Base-by-base conservation (phyloP, 257 asterid genomes). In the Nicotiana noctiflora region DNA sequence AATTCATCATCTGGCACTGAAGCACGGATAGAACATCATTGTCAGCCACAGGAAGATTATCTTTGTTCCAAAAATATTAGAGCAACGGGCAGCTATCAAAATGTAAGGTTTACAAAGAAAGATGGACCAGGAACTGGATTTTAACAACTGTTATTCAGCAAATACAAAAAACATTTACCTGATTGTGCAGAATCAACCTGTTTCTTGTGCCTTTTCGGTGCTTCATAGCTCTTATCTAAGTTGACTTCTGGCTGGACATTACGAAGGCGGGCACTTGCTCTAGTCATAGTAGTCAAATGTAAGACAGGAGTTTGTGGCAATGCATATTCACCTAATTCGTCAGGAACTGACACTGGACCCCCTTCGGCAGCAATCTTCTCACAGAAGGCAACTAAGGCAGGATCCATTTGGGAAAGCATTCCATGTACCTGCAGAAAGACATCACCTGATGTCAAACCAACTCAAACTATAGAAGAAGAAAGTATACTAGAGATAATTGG, bases 371-470 rank as follows among this genome's bases (percentile, higher is more conserved):
- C 94, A 76, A 91, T 93, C 89, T 94, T 96, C 85, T 96, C 98
- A 81, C 98, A 94, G 84, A 89, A 92, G 44, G 97, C 90, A 85
- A 92, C 95, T 83, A 96, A 84, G 27, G 99, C 89, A 51, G 97
- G 97, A 81, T 96, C 99, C 91, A 96, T 90, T 87, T 96, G 99
- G 84, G 99, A 88, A 82, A 96, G 90, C 99, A 96, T 96, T 63
- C 98, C 98, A 59, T 92, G 97, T 83, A 96, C 98, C 99, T 96
- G 89, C 86, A 60, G 72, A 53, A 68, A 84, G 68, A 82, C 18
- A 46, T 17, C 34, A 56, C 27, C 79, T 75, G 32, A 52, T 63
- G 81, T 75, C 27, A 79, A 86, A 75, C 34, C 34, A 81, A 79
- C 37, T 60, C 74, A 59, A 77, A 88, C 29, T 56, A 65, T 23